Evolutionary conservation across 2,329 filamentous ascomycete species (phyloP), one percentile per base, ranked within the genome.

Genomic region (Daldinia sp.): DNA sequence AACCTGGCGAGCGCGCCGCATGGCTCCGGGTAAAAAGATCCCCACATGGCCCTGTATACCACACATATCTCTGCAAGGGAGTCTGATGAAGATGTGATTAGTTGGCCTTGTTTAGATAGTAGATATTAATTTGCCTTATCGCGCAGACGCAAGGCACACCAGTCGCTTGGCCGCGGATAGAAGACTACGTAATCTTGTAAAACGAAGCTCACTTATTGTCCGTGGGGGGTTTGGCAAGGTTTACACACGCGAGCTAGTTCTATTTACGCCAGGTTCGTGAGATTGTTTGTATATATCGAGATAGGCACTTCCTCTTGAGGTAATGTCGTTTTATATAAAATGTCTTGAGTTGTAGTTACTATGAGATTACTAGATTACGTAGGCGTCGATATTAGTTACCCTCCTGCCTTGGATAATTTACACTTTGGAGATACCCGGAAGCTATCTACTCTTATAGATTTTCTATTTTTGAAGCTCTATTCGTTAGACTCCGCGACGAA

Each of bases 21-120:
- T 32, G 25, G 56, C 56, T 52, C 62, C 65, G 65, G 65, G 32
- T 68, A 68, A 68, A 66, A 39, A 34, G 53, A 58, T 58, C 37
- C 37, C 10, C 62, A 60, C 58, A 58, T 64, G 47, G 48, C 45
- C 27, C 4, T 48, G 9, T 32, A 48, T 9, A 29, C 4, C 15
- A 29, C 4, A 48, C 37, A 32, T 4, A 25, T 47, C 19, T 9
- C 23, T 29, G 17, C n/a, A 15, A 11, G 15, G 9, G 27, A 27
- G 19, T 4, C 3, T 19, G 37, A 13, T 27, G 23, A 41, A 43
- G 17, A 37, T 35, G 13, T 3, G 27, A 32, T 27, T 9, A 39
- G 48, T 27, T 9, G 30, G 19, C 25, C 50, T n/a, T 32, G 30
- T 53, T 30, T 41, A 21, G 23, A 27, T 48, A 19, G 11, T 27